Conservation (phyloP, 257 asterid genomes). For the Cinchona pubescens region DNA sequence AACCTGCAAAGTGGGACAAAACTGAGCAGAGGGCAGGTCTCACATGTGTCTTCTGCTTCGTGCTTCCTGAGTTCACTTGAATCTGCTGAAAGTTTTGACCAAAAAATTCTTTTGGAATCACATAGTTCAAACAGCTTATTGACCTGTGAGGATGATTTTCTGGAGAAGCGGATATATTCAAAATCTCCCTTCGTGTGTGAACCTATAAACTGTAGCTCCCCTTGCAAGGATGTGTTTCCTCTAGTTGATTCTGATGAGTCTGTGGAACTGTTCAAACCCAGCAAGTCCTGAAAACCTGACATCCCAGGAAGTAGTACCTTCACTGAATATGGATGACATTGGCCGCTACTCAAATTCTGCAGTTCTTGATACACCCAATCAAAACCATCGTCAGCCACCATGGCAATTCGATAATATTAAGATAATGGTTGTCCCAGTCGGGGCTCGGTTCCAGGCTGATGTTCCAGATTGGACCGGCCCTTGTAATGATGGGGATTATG, state of each 20-base stretch:
- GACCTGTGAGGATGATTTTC: constrained; percentile 38
- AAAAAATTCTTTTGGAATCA: constrained; percentile 31
- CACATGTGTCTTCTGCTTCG: constrained; percentile 50
- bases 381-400: constrained; percentile 36
- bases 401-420: constrained; percentile 46
- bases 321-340: constrained; percentile 22
- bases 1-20: constrained; percentile 36
- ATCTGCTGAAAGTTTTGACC: constrained; percentile 34
- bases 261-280: constrained; percentile 39
- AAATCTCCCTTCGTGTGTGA: constrained; percentile 31
- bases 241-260: constrained; percentile 58
- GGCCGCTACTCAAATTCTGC: constrained; percentile 27
- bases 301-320: constrained; percentile 20
- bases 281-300: constrained; percentile 36
- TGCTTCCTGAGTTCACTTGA: constrained; percentile 48
- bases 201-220: constrained; percentile 26
- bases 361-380: constrained; percentile 19
- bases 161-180: constrained; percentile 32
- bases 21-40: constrained; percentile 35
- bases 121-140: constrained; percentile 47
- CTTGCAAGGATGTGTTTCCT: constrained; percentile 25
- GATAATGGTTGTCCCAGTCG: constrained; percentile 59
- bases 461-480: constrained; percentile 58
- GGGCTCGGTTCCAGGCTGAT: constrained; percentile 77
- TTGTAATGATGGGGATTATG: constrained; percentile 16